Percentiles rank a stretch among this genome's conserved stretches.
phyloP scores from a whole-genome alignment of 2,329 filamentous ascomycete genomes.

The Talaromyces funiculosus region DNA sequence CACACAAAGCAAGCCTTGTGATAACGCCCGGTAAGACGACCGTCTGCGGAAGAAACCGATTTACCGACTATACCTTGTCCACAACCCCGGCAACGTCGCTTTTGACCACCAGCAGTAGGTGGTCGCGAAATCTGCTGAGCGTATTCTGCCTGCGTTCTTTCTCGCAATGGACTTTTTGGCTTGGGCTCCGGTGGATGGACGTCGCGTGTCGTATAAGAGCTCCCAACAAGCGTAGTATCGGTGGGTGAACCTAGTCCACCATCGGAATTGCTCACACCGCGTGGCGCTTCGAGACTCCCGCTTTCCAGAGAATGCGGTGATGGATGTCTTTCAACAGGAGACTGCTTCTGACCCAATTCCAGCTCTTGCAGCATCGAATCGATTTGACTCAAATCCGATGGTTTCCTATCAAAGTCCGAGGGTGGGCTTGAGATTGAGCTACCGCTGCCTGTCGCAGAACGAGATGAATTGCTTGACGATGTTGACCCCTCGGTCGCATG shows the following conservation, averaged over 20 bases:
- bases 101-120: conserved; percentile 44
- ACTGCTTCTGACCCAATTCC: conserved; percentile 28
- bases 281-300: conserved; percentile 22
- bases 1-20: conserved; percentile 95
- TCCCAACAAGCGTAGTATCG: conserved; percentile 41
- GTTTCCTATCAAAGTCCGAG: conserved; percentile 31
- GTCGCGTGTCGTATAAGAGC: conserved; percentile 23
- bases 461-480: conserved; percentile 59
- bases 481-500: conserved; percentile 60
- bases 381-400: conserved; percentile 37
- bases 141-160: conserved; percentile 15
- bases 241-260: conserved; percentile 43
- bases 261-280: conserved; percentile 26
- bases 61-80: conserved; percentile 74
- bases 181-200: background rate
- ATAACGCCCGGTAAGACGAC: conserved; percentile 84
- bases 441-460: conserved; percentile 53
- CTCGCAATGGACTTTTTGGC: conserved; percentile 14
- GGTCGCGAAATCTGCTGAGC: conserved; percentile 31
- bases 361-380: conserved; percentile 54
- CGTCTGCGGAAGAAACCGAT: conserved; percentile 88
- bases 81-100: conserved; percentile 81
- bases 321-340: conserved; percentile 29
- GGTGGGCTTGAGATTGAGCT: conserved; percentile 60
- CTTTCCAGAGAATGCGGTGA: background rate